Conservation (phyloP, 2,329 filamentous ascomycete genomes). For the Helotiales sp. region DNA sequence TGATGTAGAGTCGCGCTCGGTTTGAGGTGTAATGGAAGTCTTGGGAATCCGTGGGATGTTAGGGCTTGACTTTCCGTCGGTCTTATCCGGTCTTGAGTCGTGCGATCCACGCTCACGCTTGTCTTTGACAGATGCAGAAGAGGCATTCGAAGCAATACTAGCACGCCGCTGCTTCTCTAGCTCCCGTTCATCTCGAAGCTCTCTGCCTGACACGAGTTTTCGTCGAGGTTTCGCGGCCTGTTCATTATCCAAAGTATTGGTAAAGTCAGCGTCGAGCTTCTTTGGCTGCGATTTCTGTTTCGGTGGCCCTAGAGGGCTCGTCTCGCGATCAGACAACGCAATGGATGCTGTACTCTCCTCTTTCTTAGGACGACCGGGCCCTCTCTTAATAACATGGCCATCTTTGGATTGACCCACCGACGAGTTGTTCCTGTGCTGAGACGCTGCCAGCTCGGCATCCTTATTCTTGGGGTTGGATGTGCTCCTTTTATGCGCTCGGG, state of each 20-base stretch:
- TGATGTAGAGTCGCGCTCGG: conserved; percentile 21
- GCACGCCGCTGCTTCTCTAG: conserved; percentile 52
- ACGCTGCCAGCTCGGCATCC: conserved; percentile 24
- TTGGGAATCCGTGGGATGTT: conserved; percentile 24
- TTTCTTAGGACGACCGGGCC: conserved; percentile 54
- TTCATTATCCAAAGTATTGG: conserved; percentile 49
- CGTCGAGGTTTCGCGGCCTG: conserved; percentile 54
- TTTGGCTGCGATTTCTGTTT: conserved; percentile 52
- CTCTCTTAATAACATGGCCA: conserved; percentile 38
- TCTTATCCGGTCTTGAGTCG: conserved; percentile 50
- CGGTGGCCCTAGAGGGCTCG: conserved; percentile 35
- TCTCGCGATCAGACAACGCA: conserved; percentile 30
- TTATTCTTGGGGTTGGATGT: conserved; percentile 27
- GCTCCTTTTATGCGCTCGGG: conserved; percentile 29
- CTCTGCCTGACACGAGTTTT: conserved; percentile 64
- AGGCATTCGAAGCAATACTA: conserved; percentile 57
- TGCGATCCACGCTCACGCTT: conserved; percentile 33
- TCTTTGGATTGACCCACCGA: conserved; percentile 26
- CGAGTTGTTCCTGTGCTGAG: conserved; percentile 16
- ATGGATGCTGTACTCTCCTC: conserved; percentile 38
- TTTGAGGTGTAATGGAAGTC: conserved; percentile 9
- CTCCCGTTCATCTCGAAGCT: conserved; percentile 58
- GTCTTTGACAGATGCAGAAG: conserved; percentile 52
- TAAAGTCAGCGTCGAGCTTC: conserved; percentile 55
- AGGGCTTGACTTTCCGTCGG: conserved; percentile 40